phyloP scores from a whole-genome alignment of 192 early-diverging fungal species.

The Backusella luteola region DNA sequence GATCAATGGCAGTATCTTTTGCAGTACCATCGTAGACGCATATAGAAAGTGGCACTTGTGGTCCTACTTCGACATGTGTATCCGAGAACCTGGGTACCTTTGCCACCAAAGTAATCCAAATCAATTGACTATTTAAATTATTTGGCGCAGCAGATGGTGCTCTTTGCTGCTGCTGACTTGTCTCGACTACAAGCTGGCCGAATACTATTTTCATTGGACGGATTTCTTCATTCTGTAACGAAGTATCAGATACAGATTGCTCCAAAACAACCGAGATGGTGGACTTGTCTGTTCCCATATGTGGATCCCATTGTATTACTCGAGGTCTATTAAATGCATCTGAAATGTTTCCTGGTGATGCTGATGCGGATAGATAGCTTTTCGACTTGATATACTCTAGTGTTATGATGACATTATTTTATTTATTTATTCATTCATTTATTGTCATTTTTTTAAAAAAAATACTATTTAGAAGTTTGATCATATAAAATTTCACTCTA shows the following conservation, averaged over 20 bases:
- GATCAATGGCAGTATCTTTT: constrained; percentile 7
- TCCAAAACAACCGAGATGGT: constrained; percentile 41
- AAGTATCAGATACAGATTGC: not conserved
- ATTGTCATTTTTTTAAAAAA: not conserved
- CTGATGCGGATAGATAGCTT: not conserved
- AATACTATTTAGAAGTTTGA: not conserved
- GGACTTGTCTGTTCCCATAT: constrained; percentile 36
- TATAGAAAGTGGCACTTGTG: constrained; percentile 12
- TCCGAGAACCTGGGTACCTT: constrained; percentile 4
- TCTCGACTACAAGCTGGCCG: constrained; percentile 49
- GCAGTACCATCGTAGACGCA: not conserved
- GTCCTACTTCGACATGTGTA: constrained; percentile 1
- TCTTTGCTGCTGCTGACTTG: constrained; percentile 34
- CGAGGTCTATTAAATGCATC: constrained; percentile 7
- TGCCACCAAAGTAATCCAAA: constrained; percentile 12
- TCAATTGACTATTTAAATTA: not conserved
- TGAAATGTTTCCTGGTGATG: not conserved
- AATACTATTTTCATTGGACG: constrained; percentile 45
- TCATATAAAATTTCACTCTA: not conserved
- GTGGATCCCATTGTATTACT: constrained; percentile 44
- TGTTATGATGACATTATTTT: not conserved
- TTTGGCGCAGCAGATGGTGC: constrained; percentile 8
- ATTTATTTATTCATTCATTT: not conserved
- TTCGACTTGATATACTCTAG: constrained; percentile 6
- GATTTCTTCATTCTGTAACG: not conserved